These are phyloP conservation scores for Mortierella sp. DNA, from an alignment of 371 early-diverging fungal genomes.

Conservation along the genomic window DNA sequence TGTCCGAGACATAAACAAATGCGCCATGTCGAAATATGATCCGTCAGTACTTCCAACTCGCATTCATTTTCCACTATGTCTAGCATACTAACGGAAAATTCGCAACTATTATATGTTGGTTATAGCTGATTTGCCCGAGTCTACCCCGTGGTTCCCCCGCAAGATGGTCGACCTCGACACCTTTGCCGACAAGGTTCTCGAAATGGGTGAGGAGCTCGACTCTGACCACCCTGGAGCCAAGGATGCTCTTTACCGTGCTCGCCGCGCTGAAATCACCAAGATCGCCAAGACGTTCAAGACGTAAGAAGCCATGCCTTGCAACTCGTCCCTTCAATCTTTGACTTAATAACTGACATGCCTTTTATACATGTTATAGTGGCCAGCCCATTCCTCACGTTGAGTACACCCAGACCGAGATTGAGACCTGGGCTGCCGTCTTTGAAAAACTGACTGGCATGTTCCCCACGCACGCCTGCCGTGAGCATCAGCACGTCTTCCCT, in stretches of 20 bases:
- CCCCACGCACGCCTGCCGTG: conserved; percentile 90
- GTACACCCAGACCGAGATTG: conserved; percentile 85
- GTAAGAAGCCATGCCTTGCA: conserved; percentile 20
- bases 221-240: conserved; percentile 96
- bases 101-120: background rate
- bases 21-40: too few relatives aligned
- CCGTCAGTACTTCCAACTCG: too few relatives aligned
- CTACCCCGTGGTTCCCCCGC: conserved; percentile 95
- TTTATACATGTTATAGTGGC: conserved; percentile 64
- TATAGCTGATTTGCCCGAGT: conserved; percentile 40
- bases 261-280: conserved; percentile 88
- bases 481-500: conserved; percentile 92
- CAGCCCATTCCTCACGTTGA: conserved; percentile 86
- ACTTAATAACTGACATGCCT: too few relatives aligned
- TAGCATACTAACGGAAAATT: too few relatives aligned
- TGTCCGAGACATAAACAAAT: background rate
- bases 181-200: conserved; percentile 93
- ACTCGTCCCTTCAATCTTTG: background rate
- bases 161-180: conserved; percentile 92
- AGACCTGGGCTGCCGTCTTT: conserved; percentile 92
- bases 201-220: conserved; percentile 92
- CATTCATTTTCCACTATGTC: too few relatives aligned
- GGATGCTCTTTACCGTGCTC: conserved; percentile 86
- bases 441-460: conserved; percentile 82
- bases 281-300: conserved; percentile 88